Base-by-base conservation (phyloP, 1,284 basidiomycete genomes). In the Ceratobasidium papillatum region DNA sequence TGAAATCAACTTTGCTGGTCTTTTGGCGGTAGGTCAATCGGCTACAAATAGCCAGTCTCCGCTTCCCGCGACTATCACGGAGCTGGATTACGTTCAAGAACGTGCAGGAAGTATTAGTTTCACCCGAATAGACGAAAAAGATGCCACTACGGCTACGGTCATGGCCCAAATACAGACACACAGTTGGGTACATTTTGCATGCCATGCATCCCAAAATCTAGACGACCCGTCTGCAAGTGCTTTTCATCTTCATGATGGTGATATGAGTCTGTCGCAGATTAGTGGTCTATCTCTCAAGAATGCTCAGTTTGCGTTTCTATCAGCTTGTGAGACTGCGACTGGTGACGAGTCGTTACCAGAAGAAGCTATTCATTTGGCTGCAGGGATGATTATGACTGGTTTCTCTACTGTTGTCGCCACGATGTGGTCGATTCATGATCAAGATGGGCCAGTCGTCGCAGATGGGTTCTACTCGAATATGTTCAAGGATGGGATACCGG, bases 391-490 rank as follows among this genome's bases (percentile, higher is more conserved):
- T 30, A 59, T 73, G 38, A 41, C 54, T 17, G 69, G 69, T 0
- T 73, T 27, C 41, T 25, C n/a, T 7, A 22, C n/a, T 12, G 45
- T 51, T 4, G 43, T 74, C 4, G 61, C 32, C 17, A 74, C 72
- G 12, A 65, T 74, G 59, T 66, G 64, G 63, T 47, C 73, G 2
- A 74, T 74, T 25, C 27, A 19, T 32, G 73, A 66, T 25, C 41
- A 74, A 32, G 71, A 74, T 30, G 71, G 34, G 22, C 58, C 71
- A 25, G 14, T 58, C 11, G 22, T 71, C n/a, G 38, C 66, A 12
- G 30, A 58, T 4, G 27, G 17, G 27, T 30, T 71, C 9, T 71
- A 71, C 36, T 25, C 12, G 34, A 7, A 71, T 11, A 30, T 71
- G 22, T 17, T 71, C 3, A 9, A 34, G 3, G 36, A 43, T 19